Conservation (phyloP, 139 green algal species). For the Axilococcus clingmanii region DNA sequence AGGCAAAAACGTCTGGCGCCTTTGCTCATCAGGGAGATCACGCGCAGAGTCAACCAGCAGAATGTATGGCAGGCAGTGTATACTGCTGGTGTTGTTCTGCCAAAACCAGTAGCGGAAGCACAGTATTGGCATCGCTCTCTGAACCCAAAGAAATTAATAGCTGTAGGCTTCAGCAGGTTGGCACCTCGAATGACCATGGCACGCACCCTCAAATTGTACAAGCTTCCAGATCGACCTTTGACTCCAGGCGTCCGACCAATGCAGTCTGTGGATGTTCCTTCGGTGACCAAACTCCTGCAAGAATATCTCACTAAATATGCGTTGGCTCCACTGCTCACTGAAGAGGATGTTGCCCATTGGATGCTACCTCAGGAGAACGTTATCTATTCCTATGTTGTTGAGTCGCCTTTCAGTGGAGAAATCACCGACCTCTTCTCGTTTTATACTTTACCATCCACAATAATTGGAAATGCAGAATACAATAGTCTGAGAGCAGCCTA, state of each 20-base stretch:
- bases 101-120: conserved; percentile 75
- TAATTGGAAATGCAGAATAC: conserved; percentile 82
- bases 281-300: conserved; percentile 62
- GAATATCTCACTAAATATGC: conserved; percentile 60
- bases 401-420: conserved; percentile 32
- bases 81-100: conserved; percentile 92
- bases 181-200: conserved; percentile 86
- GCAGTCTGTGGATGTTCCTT: conserved; percentile 47
- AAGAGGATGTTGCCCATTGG: conserved; percentile 86
- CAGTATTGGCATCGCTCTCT: conserved; percentile 95
- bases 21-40: conserved; percentile 97
- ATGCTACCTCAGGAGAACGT: conserved; percentile 58
- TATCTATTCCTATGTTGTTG: conserved; percentile 83
- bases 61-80: conserved; percentile 94
- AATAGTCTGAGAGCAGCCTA: conserved; percentile 83
- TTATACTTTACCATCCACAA: conserved; percentile 86
- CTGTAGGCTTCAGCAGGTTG: conserved; percentile 71
- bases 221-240: conserved; percentile 60
- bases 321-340: conserved; percentile 56
- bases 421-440: conserved; percentile 90
- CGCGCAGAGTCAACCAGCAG: conserved; percentile 73
- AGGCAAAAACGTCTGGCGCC: conserved; percentile 89
- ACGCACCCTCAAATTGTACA: conserved; percentile 91
- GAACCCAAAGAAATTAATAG: conserved; percentile 95
- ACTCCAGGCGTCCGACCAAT: conserved; percentile 75